phyloP scores from a whole-genome alignment of 1,284 basidiomycete species.

The Papiliotrema terrestris region DNA sequence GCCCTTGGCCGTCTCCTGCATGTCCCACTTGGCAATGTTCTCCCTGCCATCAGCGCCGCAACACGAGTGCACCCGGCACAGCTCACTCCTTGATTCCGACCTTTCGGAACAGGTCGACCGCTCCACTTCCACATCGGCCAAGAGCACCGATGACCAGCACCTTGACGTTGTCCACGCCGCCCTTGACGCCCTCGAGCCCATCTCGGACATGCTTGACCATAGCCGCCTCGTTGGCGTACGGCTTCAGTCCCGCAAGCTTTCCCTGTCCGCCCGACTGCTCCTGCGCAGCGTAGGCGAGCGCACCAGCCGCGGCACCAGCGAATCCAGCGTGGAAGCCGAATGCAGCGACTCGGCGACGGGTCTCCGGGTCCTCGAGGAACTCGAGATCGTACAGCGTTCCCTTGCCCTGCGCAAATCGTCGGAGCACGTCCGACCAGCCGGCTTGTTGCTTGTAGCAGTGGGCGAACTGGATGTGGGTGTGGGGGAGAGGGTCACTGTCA shows the following conservation, averaged over 20 bases:
- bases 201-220: slow-evolving; percentile 73
- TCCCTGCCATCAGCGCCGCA: slow-evolving; percentile 56
- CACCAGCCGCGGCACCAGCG: slow-evolving; percentile 91
- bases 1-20: slow-evolving; percentile 94
- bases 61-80: too few relatives aligned
- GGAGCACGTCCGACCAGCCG: slow-evolving; percentile 85
- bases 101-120: slow-evolving; percentile 91
- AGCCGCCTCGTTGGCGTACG: slow-evolving; percentile 74
- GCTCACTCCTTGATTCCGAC: slow-evolving; percentile 84
- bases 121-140: slow-evolving; percentile 93
- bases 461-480: slow-evolving; percentile 98
- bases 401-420: slow-evolving; percentile 79
- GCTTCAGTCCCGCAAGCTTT: slow-evolving; percentile 65
- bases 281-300: slow-evolving; percentile 74
- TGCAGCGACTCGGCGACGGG: slow-evolving; percentile 86
- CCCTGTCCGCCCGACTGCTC: slow-evolving; percentile 58
- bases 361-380: slow-evolving; percentile 82
- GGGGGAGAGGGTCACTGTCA: slow-evolving; percentile 64
- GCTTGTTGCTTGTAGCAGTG: slow-evolving; percentile 98
- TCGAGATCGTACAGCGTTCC: slow-evolving; percentile 95
- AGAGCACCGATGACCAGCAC: slow-evolving; percentile 95
- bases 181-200: slow-evolving; percentile 58
- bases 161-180: slow-evolving; percentile 68
- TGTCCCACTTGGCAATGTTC: slow-evolving; percentile 96
- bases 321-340: slow-evolving; percentile 99